Conservation (phyloP, 371 early-diverging fungal genomes). For the Coemansia sp. region DNA sequence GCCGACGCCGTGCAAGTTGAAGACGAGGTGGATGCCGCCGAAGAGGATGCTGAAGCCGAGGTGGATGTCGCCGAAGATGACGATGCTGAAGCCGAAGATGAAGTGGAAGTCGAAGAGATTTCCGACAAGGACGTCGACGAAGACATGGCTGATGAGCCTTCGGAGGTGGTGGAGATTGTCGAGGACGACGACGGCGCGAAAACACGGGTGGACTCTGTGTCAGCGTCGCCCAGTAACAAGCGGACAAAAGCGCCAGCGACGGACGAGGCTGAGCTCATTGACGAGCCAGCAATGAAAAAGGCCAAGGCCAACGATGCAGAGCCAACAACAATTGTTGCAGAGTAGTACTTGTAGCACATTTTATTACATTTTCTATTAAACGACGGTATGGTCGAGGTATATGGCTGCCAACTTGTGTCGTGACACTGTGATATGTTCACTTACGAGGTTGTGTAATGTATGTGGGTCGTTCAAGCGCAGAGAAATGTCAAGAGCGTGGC, state of each 20-base stretch:
- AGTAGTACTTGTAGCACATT: not conserved
- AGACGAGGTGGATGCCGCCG: slow-evolving; percentile 11
- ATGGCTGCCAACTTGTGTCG: slow-evolving; percentile 25
- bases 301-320: slow-evolving; percentile 10
- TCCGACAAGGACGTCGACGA: not conserved
- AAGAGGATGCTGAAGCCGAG: not conserved
- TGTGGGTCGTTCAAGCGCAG: slow-evolving; percentile 4
- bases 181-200: slow-evolving; percentile 5
- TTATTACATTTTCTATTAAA: slow-evolving; percentile 6
- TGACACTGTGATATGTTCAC: not conserved
- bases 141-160: not conserved
- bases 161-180: not conserved
- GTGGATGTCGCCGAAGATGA: not conserved
- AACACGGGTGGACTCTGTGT: slow-evolving; percentile 22
- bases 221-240: slow-evolving; percentile 20
- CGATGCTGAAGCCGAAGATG: not conserved
- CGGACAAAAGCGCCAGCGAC: slow-evolving; percentile 8
- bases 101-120: not conserved
- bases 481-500: slow-evolving; percentile 22
- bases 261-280: not conserved
- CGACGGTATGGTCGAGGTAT: slow-evolving; percentile 18
- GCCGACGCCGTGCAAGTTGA: slow-evolving; percentile 12
- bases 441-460: not conserved
- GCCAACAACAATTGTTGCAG: not conserved
- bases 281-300: slow-evolving; percentile 22